Evolutionary conservation across 2,329 filamentous ascomycete genomes (phyloP).

Genomic region (Shiraia bambusicola): DNA sequence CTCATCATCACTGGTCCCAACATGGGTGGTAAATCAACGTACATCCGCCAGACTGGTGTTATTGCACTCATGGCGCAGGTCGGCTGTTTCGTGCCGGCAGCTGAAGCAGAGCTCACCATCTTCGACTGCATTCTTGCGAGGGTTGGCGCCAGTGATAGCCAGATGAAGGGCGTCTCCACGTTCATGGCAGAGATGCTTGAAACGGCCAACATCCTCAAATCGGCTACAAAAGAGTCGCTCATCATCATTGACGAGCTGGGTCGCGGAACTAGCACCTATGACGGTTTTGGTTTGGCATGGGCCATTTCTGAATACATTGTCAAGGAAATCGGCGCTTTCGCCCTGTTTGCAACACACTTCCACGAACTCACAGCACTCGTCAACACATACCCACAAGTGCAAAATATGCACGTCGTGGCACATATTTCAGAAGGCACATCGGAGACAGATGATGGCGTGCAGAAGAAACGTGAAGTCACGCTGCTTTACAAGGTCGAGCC

Average conservation of each 20-base stretch:
- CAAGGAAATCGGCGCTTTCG: constrained; percentile 89
- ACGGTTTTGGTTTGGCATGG: constrained; percentile 98
- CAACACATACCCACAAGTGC: constrained; percentile 82
- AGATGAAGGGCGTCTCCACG: constrained; percentile 95
- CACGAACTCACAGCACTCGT: constrained; percentile 93
- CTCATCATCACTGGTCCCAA: constrained; percentile 97
- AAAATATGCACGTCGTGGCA: constrained; percentile 93
- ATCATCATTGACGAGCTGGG: constrained; percentile 99
- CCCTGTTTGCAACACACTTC: constrained; percentile 96
- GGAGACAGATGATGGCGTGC: constrained; percentile 42
- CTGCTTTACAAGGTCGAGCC: constrained; percentile 95
- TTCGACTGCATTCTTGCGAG: constrained; percentile 97
- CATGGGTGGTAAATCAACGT: constrained; percentile 98
- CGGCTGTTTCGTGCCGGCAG: constrained; percentile 92
- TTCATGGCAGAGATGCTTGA: constrained; percentile 99
- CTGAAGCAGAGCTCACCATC: constrained; percentile 86
- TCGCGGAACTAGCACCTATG: constrained; percentile 94
- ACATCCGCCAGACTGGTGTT: constrained; percentile 95
- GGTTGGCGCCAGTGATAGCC: constrained; percentile 92
- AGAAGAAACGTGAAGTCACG: constrained; percentile 71
- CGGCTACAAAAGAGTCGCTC: constrained; percentile 87
- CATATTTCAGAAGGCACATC: constrained; percentile 69
- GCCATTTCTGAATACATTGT: constrained; percentile 98
- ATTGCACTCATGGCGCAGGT: constrained; percentile 97
- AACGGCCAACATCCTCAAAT: constrained; percentile 97